Conservation (phyloP, 768 basidiomycete genomes). For the Lepiota subincarnata region DNA sequence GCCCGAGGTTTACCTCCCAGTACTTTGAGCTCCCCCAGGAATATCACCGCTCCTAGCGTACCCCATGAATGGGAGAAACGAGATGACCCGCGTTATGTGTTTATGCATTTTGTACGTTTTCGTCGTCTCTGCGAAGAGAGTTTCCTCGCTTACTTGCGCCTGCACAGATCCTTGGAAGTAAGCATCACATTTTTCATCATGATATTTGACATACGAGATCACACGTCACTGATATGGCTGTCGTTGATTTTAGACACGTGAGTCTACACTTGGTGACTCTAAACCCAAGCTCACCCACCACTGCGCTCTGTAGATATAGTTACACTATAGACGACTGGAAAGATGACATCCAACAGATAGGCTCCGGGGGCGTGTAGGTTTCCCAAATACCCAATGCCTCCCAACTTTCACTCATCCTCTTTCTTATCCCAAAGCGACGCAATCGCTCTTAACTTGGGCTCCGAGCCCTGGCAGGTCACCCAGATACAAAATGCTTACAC, state of each 20-base stretch:
- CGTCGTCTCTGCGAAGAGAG: neutral
- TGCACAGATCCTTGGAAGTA: constrained; percentile 43
- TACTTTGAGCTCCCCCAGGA: neutral
- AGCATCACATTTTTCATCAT: constrained; percentile 16
- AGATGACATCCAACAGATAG: constrained; percentile 37
- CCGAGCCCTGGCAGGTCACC: constrained; percentile 44
- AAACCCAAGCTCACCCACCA: neutral
- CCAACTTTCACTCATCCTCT: constrained; percentile 14
- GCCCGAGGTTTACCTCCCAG: neutral
- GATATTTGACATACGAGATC: neutral
- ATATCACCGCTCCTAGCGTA: constrained; percentile 14
- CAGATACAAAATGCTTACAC: constrained; percentile 48
- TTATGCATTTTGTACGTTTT: constrained; percentile 46
- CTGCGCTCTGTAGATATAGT: constrained; percentile 27
- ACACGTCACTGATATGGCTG: constrained; percentile 7
- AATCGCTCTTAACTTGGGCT: constrained; percentile 61
- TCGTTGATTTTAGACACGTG: constrained; percentile 36
- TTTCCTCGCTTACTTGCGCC: neutral
- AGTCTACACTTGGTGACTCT: constrained; percentile 10
- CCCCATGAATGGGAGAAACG: constrained; percentile 31
- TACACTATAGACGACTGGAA: constrained; percentile 38
- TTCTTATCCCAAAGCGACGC: constrained; percentile 38
- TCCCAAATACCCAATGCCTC: neutral
- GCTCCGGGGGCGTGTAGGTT: constrained; percentile 39
- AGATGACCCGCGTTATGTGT: constrained; percentile 44